Evolutionary conservation across 192 early-diverging fungal species (phyloP).

Genomic region (Dissophora globulifera): DNA sequence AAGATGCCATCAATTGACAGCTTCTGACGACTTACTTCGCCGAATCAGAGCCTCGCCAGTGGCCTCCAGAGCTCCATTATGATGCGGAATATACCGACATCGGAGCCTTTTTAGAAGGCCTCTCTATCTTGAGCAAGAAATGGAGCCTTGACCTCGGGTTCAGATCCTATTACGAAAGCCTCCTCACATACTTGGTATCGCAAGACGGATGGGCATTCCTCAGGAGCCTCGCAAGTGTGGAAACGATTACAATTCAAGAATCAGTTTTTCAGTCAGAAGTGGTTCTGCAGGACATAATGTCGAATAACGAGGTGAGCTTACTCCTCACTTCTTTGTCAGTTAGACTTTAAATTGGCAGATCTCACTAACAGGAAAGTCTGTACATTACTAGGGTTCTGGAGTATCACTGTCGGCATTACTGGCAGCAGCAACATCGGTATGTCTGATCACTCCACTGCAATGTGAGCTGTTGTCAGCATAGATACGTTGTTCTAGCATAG

Average conservation of each 20-base stretch:
- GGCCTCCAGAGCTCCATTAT: slow-evolving; percentile 7
- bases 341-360: no score
- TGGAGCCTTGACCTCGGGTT: not conserved
- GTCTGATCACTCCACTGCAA: no score
- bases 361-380: no score
- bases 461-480: no score
- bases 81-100: slow-evolving; percentile 5
- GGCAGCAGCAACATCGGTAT: no score
- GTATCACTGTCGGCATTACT: no score
- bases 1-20: slow-evolving; percentile 3
- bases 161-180: not conserved
- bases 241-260: slow-evolving; percentile 12
- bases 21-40: slow-evolving; percentile 11
- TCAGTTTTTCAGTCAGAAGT: slow-evolving; percentile 11
- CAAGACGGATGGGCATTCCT: slow-evolving; percentile 12
- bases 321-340: slow-evolving; percentile 4
- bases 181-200: slow-evolving; percentile 9
- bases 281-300: slow-evolving; percentile 6
- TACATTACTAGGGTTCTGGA: no score
- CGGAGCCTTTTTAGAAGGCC: slow-evolving; percentile 11
- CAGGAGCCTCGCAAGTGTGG: slow-evolving; percentile 3
- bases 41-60: slow-evolving; percentile 5
- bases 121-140: not conserved
- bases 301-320: slow-evolving; percentile 1
- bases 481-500: no score